These are phyloP conservation scores for Symmetrospora coprosmae DNA, from an alignment of 768 basidiomycete genomes.

Conservation along the genomic window DNA sequence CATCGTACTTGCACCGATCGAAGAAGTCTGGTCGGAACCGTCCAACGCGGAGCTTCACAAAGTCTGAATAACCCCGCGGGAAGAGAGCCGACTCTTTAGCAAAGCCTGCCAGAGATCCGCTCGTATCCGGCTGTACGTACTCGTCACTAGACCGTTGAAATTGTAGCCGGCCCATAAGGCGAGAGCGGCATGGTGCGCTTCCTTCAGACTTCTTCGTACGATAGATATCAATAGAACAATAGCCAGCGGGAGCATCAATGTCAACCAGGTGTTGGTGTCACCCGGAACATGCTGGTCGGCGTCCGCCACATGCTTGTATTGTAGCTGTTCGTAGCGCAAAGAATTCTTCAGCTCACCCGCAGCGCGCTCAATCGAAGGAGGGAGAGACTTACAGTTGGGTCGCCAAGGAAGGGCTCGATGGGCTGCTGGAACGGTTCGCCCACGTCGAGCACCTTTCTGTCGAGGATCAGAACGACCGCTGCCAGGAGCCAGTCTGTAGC, in stretches of 20 bases:
- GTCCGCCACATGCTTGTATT: slow-evolving; percentile 5
- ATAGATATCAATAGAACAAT: slow-evolving; percentile 4
- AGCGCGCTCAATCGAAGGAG: no score
- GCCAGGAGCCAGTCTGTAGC: slow-evolving; percentile 15
- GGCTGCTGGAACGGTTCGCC: slow-evolving; percentile 12
- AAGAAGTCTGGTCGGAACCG: slow-evolving; percentile 25
- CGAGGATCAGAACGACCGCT: slow-evolving; percentile 1
- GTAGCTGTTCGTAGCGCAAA: no score
- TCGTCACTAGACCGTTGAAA: slow-evolving; percentile 7
- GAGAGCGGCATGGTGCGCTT: slow-evolving; percentile 21
- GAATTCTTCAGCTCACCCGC: no score
- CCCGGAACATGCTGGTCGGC: not conserved
- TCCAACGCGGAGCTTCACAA: slow-evolving; percentile 26
- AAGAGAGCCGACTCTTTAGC: not conserved
- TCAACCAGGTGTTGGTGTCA: slow-evolving; percentile 11
- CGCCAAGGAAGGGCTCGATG: slow-evolving; percentile 16
- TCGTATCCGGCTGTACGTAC: no score
- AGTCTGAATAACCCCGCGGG: slow-evolving; percentile 22
- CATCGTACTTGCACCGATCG: slow-evolving; percentile 27
- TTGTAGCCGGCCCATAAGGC: not conserved
- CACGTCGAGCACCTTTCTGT: not conserved
- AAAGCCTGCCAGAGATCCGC: not conserved
- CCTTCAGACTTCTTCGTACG: slow-evolving; percentile 8
- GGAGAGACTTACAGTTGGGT: slow-evolving; percentile 6
- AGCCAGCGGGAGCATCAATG: slow-evolving; percentile 9